Base-by-base conservation (phyloP, 345 rosid genomes). In the Gossypium turneri region DNA sequence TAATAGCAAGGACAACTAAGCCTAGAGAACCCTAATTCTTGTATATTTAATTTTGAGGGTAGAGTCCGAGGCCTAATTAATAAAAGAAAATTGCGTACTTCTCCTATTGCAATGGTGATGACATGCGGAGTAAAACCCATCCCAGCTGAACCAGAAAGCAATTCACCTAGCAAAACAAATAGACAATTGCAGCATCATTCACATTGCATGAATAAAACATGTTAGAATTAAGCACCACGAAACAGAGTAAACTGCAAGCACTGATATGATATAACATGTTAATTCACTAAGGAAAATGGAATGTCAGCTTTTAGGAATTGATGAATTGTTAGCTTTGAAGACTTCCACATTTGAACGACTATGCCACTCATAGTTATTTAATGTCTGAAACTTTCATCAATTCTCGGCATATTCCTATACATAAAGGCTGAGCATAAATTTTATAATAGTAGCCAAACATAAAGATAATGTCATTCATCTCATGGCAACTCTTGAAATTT, bases 91-190 rank as follows among this genome's bases (percentile, higher is more conserved):
- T 17, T 13, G 67, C 88, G 77, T 88, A 90, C 94, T 84, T 90
- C 94, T 84, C 94, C 94, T 50, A 85, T 80, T 63, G 88, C 92
- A 70, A 88, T 78, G 20, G 90, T 84, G 80, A 90, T 84, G 84
- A 90, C 77, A 73, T 88, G 94, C 2, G 94, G 90, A 67, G 90
- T 88, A 81, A 90, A 90, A 67, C 94, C 90, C 80, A 85, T 81
- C 64, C 94, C 94, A 52, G 94, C 90, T 1, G 92, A 79, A 72
- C 92, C 90, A 76, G 90, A 85, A 12, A 85, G 80, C 87, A 81
- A 86, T 75, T 74, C 85, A 74, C 94, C 94, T 90, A 51, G 68
- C 83, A 85, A 84, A 73, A 84, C 51, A 82, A 55, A 77, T 38
- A 55, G 43, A 79, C 43, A 57, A 75, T 71, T 64, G 22, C 60